Evolutionary conservation across 768 basidiomycete species (phyloP), one percentile per base, ranked within the genome.

Genomic region (Mycena filopes): DNA sequence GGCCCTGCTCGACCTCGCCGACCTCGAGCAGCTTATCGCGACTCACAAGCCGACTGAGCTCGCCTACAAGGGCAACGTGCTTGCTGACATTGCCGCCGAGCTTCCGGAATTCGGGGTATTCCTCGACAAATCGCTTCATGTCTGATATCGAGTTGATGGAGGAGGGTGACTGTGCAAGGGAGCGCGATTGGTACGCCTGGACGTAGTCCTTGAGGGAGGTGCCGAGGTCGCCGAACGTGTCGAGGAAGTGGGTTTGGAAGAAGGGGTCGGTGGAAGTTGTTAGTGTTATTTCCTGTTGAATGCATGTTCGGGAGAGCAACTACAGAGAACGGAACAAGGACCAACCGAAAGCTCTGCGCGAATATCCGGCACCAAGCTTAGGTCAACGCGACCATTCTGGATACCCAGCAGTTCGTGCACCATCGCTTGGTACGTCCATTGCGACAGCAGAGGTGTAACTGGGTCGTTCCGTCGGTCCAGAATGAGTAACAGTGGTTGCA

Each of bases 361-460:
- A 46, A 96, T 91, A 69, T 94, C 96, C 16, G 95, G 95, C 38
- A 96, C 94, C 65, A 87, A 80, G 66, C 86, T 87, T 47, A 97
- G 78, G 73, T 94, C 89, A 4, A 99, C 96, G 62, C 98, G 86
- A 21, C 97, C 97, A 73, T 98, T 99, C 66, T 93, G 90, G 48
- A 99, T 98, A 2, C 93, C 92, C 9, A 99, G 79, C 16, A 98
- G 82, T 75, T 99, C 98, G 72, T 99, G 98, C 0, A 99, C 98
- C 96, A 99, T 98, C 1, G 97, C 98, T 76, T 99, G 97, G 79
- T 99, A 99, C 26, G 98, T 99, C 98, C 98, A 99, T 77, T 98
- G 98, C 3, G 95, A 95, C 31, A 99, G 83, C 40, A 99, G 80
- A 5, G 98, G 98, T 0, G 98, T 99, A 7, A 99, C 94, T 3